Evolutionary conservation across 2,329 filamentous ascomycete species (phyloP).

Genomic region (Tolypocladium nubicola): DNA sequence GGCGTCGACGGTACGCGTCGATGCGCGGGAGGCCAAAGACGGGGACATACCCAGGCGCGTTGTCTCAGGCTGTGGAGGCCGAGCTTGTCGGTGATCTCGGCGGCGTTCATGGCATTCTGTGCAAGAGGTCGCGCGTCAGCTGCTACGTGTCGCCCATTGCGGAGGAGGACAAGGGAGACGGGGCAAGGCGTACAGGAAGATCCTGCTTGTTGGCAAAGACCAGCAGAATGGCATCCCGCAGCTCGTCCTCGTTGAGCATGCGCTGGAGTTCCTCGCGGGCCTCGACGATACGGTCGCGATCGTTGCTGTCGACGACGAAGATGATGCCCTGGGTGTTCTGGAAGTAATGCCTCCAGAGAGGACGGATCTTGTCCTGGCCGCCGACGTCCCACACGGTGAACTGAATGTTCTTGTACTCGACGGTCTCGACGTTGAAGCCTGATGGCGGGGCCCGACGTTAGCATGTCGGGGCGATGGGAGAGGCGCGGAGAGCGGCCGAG

Average conservation of each 20-base stretch:
- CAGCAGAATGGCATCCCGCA: conserved; percentile 90
- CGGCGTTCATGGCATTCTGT: conserved; percentile 98
- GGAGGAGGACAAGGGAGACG: neutral
- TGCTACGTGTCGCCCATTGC: neutral
- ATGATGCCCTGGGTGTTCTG: conserved; percentile 99
- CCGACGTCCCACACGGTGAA: conserved; percentile 99
- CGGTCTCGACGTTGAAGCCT: conserved; percentile 99
- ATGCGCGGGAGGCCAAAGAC: neutral
- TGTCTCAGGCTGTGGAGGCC: conserved; percentile 98
- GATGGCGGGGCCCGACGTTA: conserved; percentile 10
- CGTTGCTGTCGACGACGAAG: conserved; percentile 98
- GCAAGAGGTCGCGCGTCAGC: conserved; percentile 5
- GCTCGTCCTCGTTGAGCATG: conserved; percentile 98
- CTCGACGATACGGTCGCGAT: conserved; percentile 96
- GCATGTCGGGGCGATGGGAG: neutral
- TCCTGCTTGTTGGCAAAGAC: conserved; percentile 99
- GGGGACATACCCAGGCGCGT: conserved; percentile 83
- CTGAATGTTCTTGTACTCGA: conserved; percentile 99
- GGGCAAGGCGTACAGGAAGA: conserved; percentile 64
- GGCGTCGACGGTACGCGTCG: neutral
- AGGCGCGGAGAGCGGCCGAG: neutral
- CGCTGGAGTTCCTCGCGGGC: conserved; percentile 92
- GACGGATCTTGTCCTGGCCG: conserved; percentile 99
- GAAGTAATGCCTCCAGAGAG: conserved; percentile 99
- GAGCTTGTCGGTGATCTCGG: conserved; percentile 99